Evolutionary conservation across 495 filamentous ascomycete species (phyloP).

Genomic region (Tuber aestivum): DNA sequence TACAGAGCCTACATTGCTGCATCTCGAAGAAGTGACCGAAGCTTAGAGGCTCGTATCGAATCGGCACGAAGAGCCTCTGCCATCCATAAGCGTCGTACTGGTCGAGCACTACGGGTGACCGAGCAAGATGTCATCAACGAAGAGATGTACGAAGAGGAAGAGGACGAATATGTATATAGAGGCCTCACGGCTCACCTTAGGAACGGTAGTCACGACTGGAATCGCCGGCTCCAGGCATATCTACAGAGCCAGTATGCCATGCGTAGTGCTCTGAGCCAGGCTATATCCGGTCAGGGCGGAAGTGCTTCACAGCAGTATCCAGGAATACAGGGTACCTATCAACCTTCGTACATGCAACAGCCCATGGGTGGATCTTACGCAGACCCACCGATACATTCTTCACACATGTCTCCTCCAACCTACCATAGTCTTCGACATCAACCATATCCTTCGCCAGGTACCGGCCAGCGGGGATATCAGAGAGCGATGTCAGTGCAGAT

Average conservation of each 20-base stretch:
- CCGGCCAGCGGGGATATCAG: slow-evolving; percentile 37
- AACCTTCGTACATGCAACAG: slow-evolving; percentile 14
- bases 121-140: slow-evolving; percentile 85
- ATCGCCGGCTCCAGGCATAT: slow-evolving; percentile 54
- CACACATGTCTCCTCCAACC: slow-evolving; percentile 19
- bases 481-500: slow-evolving; percentile 40
- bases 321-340: slow-evolving; percentile 47
- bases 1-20: slow-evolving; percentile 86
- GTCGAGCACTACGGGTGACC: slow-evolving; percentile 73
- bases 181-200: slow-evolving; percentile 53
- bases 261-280: slow-evolving; percentile 50
- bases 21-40: slow-evolving; percentile 82
- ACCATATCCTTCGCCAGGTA: slow-evolving; percentile 29
- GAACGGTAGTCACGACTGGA: slow-evolving; percentile 53
- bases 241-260: slow-evolving; percentile 56
- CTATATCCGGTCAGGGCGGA: slow-evolving; percentile 38
- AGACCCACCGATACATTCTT: slow-evolving; percentile 14
- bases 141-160: slow-evolving; percentile 97
- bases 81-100: slow-evolving; percentile 84
- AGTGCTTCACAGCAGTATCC: slow-evolving; percentile 48
- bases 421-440: slow-evolving; percentile 42
- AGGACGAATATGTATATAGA: slow-evolving; percentile 58
- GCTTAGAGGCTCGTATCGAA: slow-evolving; percentile 80
- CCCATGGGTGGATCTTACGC: slow-evolving; percentile 20
- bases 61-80: slow-evolving; percentile 82